Conservation (phyloP, 768 basidiomycete species). For the Lactarius akahatsu region DNA sequence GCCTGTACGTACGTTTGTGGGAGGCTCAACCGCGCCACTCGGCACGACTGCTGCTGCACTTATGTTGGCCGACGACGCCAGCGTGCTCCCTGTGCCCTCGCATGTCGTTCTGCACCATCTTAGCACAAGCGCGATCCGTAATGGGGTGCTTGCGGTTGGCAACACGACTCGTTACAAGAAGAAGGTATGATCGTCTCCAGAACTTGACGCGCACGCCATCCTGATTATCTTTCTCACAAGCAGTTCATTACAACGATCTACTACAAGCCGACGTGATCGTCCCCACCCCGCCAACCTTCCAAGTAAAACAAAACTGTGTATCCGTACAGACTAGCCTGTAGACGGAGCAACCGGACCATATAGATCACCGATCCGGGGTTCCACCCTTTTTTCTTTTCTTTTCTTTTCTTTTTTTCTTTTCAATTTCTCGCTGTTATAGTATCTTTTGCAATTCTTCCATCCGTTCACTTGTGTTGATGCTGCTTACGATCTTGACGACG, state of each 20-base stretch:
- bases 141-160: conserved; percentile 89
- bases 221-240: neutral
- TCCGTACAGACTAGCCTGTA: conserved; percentile 21
- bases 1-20: conserved; percentile 30
- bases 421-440: neutral
- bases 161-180: conserved; percentile 88
- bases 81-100: conserved; percentile 87
- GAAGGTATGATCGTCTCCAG: conserved; percentile 58
- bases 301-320: conserved; percentile 13
- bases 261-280: conserved; percentile 62
- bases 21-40: conserved; percentile 12
- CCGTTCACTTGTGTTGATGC: conserved; percentile 8
- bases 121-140: conserved; percentile 92
- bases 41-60: conserved; percentile 29
- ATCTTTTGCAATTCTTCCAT: conserved; percentile 1
- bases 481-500: conserved; percentile 28
- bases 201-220: neutral
- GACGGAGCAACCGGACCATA: conserved; percentile 21
- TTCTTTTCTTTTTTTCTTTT: neutral
- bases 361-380: conserved; percentile 19
- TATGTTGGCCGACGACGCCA: conserved; percentile 79
- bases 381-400: conserved; percentile 10
- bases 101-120: conserved; percentile 95
- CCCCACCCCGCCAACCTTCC: neutral
- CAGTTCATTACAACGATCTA: conserved; percentile 86